Conservation (phyloP, 768 basidiomycete genomes). For the Hydnomerulius pinastri region DNA sequence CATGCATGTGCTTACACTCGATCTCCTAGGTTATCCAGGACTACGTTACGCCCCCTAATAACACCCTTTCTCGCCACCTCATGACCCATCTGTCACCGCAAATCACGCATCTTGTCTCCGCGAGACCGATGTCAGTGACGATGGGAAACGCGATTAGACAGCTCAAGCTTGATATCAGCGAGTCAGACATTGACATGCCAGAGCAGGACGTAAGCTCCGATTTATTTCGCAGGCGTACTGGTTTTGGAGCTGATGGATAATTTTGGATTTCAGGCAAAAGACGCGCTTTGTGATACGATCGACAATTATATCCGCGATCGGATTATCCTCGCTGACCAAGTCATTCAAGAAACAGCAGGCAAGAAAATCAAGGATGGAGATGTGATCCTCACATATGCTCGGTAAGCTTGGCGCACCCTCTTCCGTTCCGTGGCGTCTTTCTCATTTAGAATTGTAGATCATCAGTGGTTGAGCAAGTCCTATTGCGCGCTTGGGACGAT, state of each 20-base stretch:
- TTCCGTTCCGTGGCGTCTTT: neutral
- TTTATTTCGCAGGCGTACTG: neutral
- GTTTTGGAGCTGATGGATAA: neutral
- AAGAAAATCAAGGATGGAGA: constrained; percentile 96
- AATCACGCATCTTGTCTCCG: constrained; percentile 86
- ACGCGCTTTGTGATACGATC: constrained; percentile 78
- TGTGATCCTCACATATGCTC: constrained; percentile 89
- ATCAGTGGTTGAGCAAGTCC: constrained; percentile 89
- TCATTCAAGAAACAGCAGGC: constrained; percentile 85
- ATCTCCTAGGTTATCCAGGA: constrained; percentile 80
- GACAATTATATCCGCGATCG: constrained; percentile 93
- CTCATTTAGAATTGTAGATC: constrained; percentile 58
- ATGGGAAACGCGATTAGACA: constrained; percentile 96
- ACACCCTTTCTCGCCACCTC: constrained; percentile 85
- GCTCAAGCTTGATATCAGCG: constrained; percentile 93
- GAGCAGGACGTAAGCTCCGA: constrained; percentile 80
- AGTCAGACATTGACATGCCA: constrained; percentile 87
- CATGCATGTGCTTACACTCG: constrained; percentile 13
- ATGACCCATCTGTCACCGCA: constrained; percentile 92
- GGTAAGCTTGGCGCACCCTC: constrained; percentile 46
- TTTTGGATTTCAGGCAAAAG: constrained; percentile 68
- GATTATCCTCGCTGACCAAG: constrained; percentile 89
- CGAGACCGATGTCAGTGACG: constrained; percentile 87
- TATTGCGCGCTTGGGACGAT: constrained; percentile 73
- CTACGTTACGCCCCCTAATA: constrained; percentile 84